Evolutionary conservation across 805 yeast species (phyloP).

Genomic region (Metschnikowia lochheadii): DNA sequence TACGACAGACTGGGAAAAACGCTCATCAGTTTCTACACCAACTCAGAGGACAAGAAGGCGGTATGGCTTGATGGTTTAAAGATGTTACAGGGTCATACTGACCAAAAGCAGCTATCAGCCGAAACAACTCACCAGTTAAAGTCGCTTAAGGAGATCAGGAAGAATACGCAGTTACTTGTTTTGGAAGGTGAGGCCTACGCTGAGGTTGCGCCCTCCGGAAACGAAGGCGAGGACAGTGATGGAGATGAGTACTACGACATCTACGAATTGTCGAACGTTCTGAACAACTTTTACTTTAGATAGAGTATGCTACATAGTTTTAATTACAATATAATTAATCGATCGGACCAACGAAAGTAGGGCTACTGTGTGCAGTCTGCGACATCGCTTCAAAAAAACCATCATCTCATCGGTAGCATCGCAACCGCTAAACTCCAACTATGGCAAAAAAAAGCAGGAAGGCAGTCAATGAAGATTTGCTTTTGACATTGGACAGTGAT

Average conservation of each 20-base stretch:
- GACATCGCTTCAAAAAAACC: conserved; percentile 1
- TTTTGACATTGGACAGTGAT: conserved; percentile 77
- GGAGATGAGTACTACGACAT: conserved; percentile 29
- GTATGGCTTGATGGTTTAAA: conserved; percentile 80
- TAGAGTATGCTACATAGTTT: conserved; percentile 4
- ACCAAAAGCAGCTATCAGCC: conserved; percentile 29
- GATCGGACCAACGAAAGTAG: too few relatives aligned
- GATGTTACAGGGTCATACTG: conserved; percentile 35
- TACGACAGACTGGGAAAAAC: conserved; percentile 39
- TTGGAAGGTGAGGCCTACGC: conserved; percentile 25
- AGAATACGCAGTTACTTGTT: conserved; percentile 37
- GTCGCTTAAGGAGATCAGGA: conserved; percentile 33
- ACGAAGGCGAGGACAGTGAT: conserved; percentile 18
- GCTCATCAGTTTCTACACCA: conserved; percentile 61
- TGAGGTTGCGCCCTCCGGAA: conserved; percentile 13
- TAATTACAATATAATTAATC: neutral
- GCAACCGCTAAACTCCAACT: neutral
- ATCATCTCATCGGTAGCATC: conserved; percentile 2
- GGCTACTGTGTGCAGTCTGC: neutral
- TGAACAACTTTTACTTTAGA: conserved; percentile 24
- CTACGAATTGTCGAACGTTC: conserved; percentile 21
- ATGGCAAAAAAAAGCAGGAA: conserved; percentile 16
- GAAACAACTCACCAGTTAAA: conserved; percentile 37
- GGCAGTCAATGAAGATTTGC: conserved; percentile 45
- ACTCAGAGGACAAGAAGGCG: conserved; percentile 61